Evolutionary conservation across 2,329 filamentous ascomycete species (phyloP), one percentile per base, ranked within the genome.

Genomic region (Dactylella cylindrospora): DNA sequence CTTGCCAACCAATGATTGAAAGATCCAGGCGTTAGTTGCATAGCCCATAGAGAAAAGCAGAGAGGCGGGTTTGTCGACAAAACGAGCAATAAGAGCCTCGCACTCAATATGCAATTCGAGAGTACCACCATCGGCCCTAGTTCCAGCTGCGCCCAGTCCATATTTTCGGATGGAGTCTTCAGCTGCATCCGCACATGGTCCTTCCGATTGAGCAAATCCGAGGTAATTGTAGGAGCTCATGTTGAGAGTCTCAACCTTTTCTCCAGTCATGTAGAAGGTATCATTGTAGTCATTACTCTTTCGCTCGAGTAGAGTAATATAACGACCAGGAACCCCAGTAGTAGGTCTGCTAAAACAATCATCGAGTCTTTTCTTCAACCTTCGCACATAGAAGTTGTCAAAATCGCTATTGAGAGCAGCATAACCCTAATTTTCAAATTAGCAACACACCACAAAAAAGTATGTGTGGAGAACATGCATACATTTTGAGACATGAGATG

Each of bases 31-130:
- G 71, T 98, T 98, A 66, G 93, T 98, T 65, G 90, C 90, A 72
- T 95, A 98, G 26, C 93, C 93, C 93, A 98, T 98, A 19, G 91
- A 96, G 77, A 97, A 97, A 46, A 98, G 85, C 85, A 96, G 96
- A 22, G 93, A 85, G 22, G 88, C 83, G 55, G 90, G 86, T 77
- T 97, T 98, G 72, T 90, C 91, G 31, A 97, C 88, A 70, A 98
- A 98, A 36, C 81, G 80, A 38, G 93, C 93, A 67, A 97, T 82
- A 70, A 95, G 80, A 23, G 85, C 83, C 77, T 98, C 93, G 2
- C 96, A 90, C 72, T 98, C 91, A 28, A 88, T 70, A 53, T 89
- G 85, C 57, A 98, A 78, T 71, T 97, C 93, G 2, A 86, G 85
- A 1, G 90, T 96, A 68, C 93, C 93, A 29, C 82, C 79, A 71